Base-by-base conservation (phyloP, 75 land plant genomes). In the Selaginella tamariscina region DNA sequence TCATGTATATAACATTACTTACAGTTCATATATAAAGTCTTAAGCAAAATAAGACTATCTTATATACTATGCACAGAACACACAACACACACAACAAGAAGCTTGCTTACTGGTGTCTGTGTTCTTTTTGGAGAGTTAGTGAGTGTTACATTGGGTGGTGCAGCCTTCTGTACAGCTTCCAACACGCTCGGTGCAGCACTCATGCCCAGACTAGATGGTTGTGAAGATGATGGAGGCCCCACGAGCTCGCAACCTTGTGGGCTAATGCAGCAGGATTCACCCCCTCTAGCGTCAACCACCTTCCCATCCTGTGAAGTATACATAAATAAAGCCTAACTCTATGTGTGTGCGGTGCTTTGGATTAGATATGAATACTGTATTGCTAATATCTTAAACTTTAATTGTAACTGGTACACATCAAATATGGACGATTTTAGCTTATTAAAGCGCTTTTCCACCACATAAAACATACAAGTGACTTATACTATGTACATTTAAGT, bases 181-280 rank as follows among this genome's bases (percentile, higher is more conserved):
- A 84, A 69, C 18, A 81, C 65, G 30, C 79, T 55, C 2, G 85
- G 83, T 5, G 81, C 86, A 26, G 64, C 64, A 56, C 71, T 29
- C 1, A 69, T 13, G 1, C 74, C 74, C 29, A 73, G 74, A 59
- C 92, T 91, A 22, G 96, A 87, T 67, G 91, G 96, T 23, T 74
- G 79, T 56, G 88, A n/a, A n/a, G n/a, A n/a, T n/a, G 70, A 55
- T n/a, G 9, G 29, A 49, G 82, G 56, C 1, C 86, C 91, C 31
- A 15, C 84, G 73, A 85, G 71, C 64, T 89, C 83, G 91, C 84
- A 66, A 89, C 88, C 75, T 93, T 93, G 76, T 83, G 73, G 55
- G 96, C 95, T 75, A 93, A 73, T 68, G 84, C 80, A 1, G 91
- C 82, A 32, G 98, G 96, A 73, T 89, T 86, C 26, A 90, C 98